phyloP scores from a whole-genome alignment of 352 stramenopile species.

The Phytopythium sindhum region DNA sequence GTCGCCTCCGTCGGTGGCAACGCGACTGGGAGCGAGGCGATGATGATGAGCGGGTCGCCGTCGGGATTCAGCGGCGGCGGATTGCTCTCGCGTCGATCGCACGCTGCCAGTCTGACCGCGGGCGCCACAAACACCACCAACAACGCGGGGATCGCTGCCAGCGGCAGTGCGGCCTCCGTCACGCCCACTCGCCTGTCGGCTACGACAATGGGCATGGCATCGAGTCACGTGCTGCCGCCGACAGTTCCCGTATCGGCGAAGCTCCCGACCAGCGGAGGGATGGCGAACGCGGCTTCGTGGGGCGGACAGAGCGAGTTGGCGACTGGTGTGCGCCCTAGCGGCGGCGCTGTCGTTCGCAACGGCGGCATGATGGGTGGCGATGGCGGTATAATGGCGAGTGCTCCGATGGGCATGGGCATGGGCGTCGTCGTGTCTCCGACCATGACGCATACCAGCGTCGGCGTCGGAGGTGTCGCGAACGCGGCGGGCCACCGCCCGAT shows the following conservation, averaged over 20 bases:
- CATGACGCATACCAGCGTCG: background rate
- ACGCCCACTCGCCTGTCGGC: slow-evolving; percentile 3
- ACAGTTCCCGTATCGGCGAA: slow-evolving; percentile 8
- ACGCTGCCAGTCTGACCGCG: slow-evolving; percentile 25
- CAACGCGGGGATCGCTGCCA: slow-evolving; percentile 6
- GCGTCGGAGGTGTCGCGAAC: background rate
- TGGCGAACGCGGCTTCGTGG: background rate
- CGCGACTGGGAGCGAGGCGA: slow-evolving; percentile 41
- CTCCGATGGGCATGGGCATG: slow-evolving; percentile 6
- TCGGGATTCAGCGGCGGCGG: slow-evolving; percentile 32
- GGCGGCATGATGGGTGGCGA: slow-evolving; percentile 2
- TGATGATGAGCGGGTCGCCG: slow-evolving; percentile 32
- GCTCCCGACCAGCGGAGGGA: slow-evolving; percentile 9
- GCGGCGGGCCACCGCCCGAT: background rate
- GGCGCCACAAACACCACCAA: slow-evolving; percentile 1
- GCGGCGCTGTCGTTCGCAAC: slow-evolving; percentile 1
- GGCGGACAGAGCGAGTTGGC: background rate
- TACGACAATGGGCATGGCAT: slow-evolving; percentile 4
- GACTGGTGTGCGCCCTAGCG: background rate
- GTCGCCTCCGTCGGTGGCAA: slow-evolving; percentile 53
- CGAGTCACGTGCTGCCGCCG: slow-evolving; percentile 10
- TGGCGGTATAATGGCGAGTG: background rate
- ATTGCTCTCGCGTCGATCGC: slow-evolving; percentile 35
- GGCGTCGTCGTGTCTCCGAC: slow-evolving; percentile 9
- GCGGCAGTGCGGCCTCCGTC: background rate